Evolutionary conservation across 768 basidiomycete genomes (phyloP).

Genomic region (Fibroporia radiculosa): DNA sequence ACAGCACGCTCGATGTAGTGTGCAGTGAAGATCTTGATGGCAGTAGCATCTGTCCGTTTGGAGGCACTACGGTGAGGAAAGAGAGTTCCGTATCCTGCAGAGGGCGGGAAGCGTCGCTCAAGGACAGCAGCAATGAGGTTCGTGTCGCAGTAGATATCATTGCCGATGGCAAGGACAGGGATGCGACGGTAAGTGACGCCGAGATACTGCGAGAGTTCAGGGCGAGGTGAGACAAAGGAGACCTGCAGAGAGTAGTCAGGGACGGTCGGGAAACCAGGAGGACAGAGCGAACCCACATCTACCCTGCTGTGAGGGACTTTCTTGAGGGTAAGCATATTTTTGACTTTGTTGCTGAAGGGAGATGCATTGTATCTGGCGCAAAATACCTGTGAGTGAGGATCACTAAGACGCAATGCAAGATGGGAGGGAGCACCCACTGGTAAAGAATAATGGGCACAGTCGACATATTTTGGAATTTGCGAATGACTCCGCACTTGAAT

Average conservation of each 20-base stretch:
- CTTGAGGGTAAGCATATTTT: conserved; percentile 43
- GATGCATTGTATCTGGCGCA: conserved; percentile 42
- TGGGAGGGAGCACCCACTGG: conserved; percentile 26
- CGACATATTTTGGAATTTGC: too few species aligned
- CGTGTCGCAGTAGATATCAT: conserved; percentile 55
- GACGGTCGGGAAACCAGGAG: not conserved
- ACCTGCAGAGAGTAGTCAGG: conserved; percentile 31
- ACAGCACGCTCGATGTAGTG: conserved; percentile 37
- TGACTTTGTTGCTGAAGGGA: conserved; percentile 44
- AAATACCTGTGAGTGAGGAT: not conserved
- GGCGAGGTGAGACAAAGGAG: conserved; percentile 41
- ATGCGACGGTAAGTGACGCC: conserved; percentile 53
- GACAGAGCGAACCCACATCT: conserved; percentile 28
- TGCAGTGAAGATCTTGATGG: conserved; percentile 41
- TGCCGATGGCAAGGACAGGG: conserved; percentile 52
- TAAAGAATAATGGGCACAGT: conserved; percentile 32
- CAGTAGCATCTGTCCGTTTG: conserved; percentile 33
- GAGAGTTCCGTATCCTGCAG: conserved; percentile 38
- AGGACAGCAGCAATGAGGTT: conserved; percentile 43
- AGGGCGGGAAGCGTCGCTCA: conserved; percentile 46
- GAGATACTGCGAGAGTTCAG: conserved; percentile 43
- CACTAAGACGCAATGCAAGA: not conserved
- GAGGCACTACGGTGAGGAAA: conserved; percentile 40
- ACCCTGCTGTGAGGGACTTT: conserved; percentile 40
- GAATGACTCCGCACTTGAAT: too few species aligned